Conservation (phyloP, 2,329 filamentous ascomycete genomes). For the Arachnomyces sp. region DNA sequence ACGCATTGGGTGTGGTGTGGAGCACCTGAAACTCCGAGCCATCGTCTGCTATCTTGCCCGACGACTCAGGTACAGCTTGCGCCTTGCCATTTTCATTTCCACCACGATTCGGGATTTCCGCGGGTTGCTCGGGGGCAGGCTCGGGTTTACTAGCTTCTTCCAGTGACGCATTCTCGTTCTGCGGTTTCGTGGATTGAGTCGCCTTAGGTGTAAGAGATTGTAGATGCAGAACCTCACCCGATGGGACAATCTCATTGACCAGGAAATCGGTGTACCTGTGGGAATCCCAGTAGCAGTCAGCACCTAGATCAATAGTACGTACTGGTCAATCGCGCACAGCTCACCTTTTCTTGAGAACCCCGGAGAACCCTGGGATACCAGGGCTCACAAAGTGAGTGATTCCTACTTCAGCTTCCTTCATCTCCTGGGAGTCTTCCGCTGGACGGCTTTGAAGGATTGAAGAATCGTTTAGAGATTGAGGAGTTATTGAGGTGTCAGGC, state of each 20-base stretch:
- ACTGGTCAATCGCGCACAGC: constrained; percentile 1
- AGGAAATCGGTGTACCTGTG: constrained; percentile 78
- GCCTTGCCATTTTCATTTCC: not conserved
- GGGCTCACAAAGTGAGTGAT: constrained; percentile 57
- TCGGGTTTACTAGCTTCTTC: not conserved
- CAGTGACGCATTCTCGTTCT: constrained; percentile 9
- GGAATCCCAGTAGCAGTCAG: not conserved
- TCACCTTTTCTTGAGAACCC: constrained; percentile 59
- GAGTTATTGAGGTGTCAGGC: not conserved
- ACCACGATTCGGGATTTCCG: constrained; percentile 2
- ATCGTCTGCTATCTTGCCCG: too few relatives aligned
- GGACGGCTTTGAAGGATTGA: not conserved
- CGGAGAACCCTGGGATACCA: constrained; percentile 51
- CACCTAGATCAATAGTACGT: not conserved
- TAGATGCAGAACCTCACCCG: constrained; percentile 69
- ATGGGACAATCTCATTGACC: constrained; percentile 76
- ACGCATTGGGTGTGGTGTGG: not conserved
- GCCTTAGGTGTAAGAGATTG: constrained; percentile 31
- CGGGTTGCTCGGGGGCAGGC: not conserved
- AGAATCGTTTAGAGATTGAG: too few relatives aligned
- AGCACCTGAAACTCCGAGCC: too few relatives aligned
- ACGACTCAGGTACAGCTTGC: too few relatives aligned
- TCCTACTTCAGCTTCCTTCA: constrained; percentile 44
- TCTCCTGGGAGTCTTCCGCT: constrained; percentile 22
- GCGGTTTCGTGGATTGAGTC: constrained; percentile 7